phyloP scores from a whole-genome alignment of 495 filamentous ascomycete genomes.

The Platismatia glauca region DNA sequence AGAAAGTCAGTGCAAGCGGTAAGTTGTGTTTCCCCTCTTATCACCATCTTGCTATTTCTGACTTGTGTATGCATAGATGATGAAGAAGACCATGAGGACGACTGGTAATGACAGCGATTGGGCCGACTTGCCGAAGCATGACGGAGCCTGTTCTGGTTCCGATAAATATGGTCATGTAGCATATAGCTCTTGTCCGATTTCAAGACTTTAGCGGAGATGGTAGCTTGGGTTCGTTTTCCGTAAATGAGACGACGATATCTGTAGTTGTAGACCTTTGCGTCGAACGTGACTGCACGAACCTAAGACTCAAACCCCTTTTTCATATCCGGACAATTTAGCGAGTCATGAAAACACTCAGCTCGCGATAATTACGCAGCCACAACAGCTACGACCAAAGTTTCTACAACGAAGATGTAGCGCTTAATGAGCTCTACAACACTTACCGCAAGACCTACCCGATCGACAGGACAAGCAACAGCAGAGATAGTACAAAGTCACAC shows the following conservation, averaged over 20 bases:
- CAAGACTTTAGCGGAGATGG: background rate
- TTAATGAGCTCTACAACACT: too few relatives aligned
- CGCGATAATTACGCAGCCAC: too few relatives aligned
- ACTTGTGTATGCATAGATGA: slow-evolving; percentile 49
- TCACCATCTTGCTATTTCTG: slow-evolving; percentile 15
- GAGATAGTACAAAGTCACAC: too few relatives aligned
- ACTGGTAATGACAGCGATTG: slow-evolving; percentile 36
- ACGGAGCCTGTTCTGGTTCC: background rate
- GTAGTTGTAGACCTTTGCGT: background rate
- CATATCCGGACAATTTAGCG: too few relatives aligned
- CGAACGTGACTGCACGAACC: too few relatives aligned
- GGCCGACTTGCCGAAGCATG: slow-evolving; percentile 26
- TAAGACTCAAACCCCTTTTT: too few relatives aligned
- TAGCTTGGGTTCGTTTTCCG: background rate
- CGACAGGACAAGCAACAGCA: too few relatives aligned
- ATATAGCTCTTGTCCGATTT: background rate
- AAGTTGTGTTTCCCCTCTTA: slow-evolving; percentile 36
- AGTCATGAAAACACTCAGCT: too few relatives aligned
- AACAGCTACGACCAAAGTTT: too few relatives aligned
- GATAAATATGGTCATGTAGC: background rate
- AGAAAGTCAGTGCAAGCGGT: slow-evolving; percentile 87
- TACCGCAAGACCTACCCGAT: too few relatives aligned
- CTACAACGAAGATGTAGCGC: too few relatives aligned
- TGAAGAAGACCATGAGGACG: slow-evolving; percentile 70
- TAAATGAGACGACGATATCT: background rate